Evolutionary conservation across 768 basidiomycete genomes (phyloP), one percentile per base, ranked within the genome.

Genomic region (Leccinum imitatum): DNA sequence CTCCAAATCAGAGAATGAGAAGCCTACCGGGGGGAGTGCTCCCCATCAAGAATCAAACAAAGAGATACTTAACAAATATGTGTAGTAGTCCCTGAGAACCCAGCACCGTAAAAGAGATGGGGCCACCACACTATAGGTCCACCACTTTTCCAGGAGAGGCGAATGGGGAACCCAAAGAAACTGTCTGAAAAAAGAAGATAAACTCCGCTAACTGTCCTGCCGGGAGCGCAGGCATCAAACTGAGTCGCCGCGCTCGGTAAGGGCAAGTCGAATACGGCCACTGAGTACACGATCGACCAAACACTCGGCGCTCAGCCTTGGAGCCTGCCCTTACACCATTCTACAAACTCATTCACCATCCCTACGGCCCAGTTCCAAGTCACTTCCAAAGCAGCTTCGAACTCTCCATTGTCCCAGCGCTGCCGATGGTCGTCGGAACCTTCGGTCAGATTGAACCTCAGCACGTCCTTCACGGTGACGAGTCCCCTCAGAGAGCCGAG

Each of bases 381-480:
- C 60, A 87, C 84, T 69, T 87, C 86, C 54, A 88, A 71, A 51
- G 86, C 69, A 14, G 83, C 84, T 66, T 87, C 85, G 13, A 88
- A 73, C n/a, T 86, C 86, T 5, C 86, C 87, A 44, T 79, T 81
- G 65, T 84, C 83, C 84, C 84, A 85, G 25, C 53, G 60, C 11
- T 83, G 83, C 13, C 79, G 80, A 51, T 80, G 76, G 50, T 77
- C 78, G 37, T 79, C 80, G 15, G 81, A 79, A 59, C 81, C 80
- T 67, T 84, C 82, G 3, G 69, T 82, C 15, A 84, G 80, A 59
- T 91, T 96, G 69, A 95, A 93, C 55, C 88, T 88, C 15, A 99
- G 76, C 4, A 98, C 93, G 68, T 99, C 97, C 71, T 99, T 99
- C 51, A 98, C 92, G 0, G 95, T 98, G 37, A 98, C 87, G 30